Conservation (phyloP, 176 grass and related monocot species). For the Pontederia crassipes region DNA sequence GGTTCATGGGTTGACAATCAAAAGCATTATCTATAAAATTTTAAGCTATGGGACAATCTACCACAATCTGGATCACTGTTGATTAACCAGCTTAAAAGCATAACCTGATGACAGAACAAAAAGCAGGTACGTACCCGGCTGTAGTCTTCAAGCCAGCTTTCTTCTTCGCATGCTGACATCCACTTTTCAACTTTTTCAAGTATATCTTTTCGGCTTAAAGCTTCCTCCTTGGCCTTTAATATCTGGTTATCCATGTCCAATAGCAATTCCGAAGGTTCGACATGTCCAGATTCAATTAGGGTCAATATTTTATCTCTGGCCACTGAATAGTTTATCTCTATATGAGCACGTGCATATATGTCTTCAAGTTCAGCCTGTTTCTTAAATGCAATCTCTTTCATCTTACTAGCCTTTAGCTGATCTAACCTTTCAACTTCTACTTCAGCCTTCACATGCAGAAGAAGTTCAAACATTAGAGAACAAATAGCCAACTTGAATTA, state of each 20-base stretch:
- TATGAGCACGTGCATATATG: constrained; percentile 67
- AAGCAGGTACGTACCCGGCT: constrained; percentile 43
- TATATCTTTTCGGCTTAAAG: constrained; percentile 80
- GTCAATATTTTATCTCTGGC: constrained; percentile 68
- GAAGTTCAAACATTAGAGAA: neutral
- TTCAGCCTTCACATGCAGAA: constrained; percentile 40
- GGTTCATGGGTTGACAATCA: no score
- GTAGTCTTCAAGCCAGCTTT: constrained; percentile 98
- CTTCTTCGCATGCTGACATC: constrained; percentile 91
- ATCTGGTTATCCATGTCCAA: constrained; percentile 78
- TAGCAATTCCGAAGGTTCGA: constrained; percentile 74
- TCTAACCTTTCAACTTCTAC: constrained; percentile 80
- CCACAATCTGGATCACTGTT: neutral
- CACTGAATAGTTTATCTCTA: constrained; percentile 45
- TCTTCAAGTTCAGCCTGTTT: constrained; percentile 82
- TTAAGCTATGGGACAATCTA: neutral
- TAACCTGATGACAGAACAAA: neutral
- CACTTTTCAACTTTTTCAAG: constrained; percentile 82
- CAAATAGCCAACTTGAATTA: neutral
- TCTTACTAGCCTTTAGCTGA: constrained; percentile 74
- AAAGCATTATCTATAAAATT: no score
- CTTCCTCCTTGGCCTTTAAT: constrained; percentile 79
- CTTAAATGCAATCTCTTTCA: constrained; percentile 94
- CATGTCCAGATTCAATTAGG: constrained; percentile 59
- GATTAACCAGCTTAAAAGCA: constrained; percentile 13